These are phyloP conservation scores for Ochetophila trinervis DNA, from an alignment of 306 rosid species.

Conservation along the genomic window DNA sequence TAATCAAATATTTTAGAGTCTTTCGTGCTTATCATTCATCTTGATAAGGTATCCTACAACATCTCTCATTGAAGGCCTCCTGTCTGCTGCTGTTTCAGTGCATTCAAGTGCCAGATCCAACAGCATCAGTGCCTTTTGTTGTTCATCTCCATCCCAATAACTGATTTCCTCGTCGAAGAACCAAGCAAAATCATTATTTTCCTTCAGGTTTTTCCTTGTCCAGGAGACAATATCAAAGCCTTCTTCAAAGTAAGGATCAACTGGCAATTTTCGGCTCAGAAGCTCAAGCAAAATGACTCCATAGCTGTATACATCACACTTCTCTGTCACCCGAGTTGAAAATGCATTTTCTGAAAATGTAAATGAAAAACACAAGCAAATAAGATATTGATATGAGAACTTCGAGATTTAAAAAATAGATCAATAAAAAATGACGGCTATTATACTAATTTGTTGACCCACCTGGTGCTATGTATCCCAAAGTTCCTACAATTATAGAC, in stretches of 20 bases:
- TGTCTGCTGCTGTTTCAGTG: constrained; percentile 17
- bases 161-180: constrained; percentile 22
- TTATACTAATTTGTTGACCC: neutral
- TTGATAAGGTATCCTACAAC: constrained; percentile 19
- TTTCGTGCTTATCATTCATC: constrained; percentile 15
- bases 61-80: constrained; percentile 21
- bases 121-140: constrained; percentile 19
- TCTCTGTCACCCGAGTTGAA: constrained; percentile 22
- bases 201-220: constrained; percentile 21
- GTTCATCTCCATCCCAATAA: constrained; percentile 18
- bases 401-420: neutral
- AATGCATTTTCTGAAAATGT: constrained; percentile 20
- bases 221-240: constrained; percentile 22
- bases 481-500: constrained; percentile 22
- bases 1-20: neutral
- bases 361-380: neutral
- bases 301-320: constrained; percentile 24
- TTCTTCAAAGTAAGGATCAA: constrained; percentile 12
- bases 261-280: constrained; percentile 18
- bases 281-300: constrained; percentile 23
- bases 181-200: constrained; percentile 6
- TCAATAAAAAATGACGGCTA: neutral
- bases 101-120: constrained; percentile 26
- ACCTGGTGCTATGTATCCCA: constrained; percentile 30
- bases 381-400: neutral